Base-by-base conservation (phyloP, 176 grass and related monocot genomes). In the Zea luxurians region DNA sequence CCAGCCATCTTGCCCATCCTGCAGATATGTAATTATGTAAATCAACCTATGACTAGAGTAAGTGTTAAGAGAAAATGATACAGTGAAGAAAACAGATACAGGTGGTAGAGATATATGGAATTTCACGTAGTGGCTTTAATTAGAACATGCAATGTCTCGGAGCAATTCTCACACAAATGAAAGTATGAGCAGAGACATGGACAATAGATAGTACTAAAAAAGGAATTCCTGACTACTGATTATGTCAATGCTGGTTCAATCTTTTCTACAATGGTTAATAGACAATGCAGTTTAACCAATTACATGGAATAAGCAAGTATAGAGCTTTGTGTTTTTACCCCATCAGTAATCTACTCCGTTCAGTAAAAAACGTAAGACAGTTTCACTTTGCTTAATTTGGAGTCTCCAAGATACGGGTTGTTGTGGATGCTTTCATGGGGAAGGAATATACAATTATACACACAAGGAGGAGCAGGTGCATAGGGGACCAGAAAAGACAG, bases 1-100 rank as follows among this genome's bases (percentile, higher is more conserved):
- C 58, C 79, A 84, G 57, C 65, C 80, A 73, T 86, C 91, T 84
- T 92, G 78, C 17, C 58, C 76, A 83, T 84, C 86, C 89, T 92
- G 83, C 72, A 92, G 80, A 81, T 73, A 84, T 27, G 58, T 38
- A 84, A 70, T 78, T 73, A 86, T 41, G 58, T 38, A 84, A 74
- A 73, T 70, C 11, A 66, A 79, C 70, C 38, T 48, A 53, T 82
- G 7, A 62, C 37, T 74, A 43, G 2, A 3, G 37, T 68, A 27
- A 35, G 52, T 64, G 7, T 73, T 83, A 52, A 52, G 9, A 54
- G 55, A 65, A 49, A 54, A 46, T 40, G 12, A 76, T 64, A 8
- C 38, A 87, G 45, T 50, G 12, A 71, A 64, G 21, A 86, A 74
- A 79, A 64, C 3, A 64, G 71, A 53, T 68, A 68, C n/a, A 75